These are phyloP conservation scores for Mycosphaerelloides madeirae DNA, from an alignment of 2,329 filamentous ascomycete species.

Conservation along the genomic window DNA sequence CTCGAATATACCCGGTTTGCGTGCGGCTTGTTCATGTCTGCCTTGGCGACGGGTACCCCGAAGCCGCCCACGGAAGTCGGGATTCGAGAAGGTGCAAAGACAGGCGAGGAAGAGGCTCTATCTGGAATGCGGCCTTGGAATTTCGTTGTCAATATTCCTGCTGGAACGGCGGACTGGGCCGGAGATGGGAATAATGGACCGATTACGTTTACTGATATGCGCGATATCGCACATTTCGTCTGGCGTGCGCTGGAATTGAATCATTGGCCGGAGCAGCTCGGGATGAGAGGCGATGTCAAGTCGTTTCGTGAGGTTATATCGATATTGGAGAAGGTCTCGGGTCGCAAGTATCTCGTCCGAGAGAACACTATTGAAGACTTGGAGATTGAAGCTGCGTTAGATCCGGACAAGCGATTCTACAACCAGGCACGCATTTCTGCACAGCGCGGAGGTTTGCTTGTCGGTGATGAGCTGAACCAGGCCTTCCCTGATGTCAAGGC, in stretches of 20 bases:
- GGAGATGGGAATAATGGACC: conserved; percentile 44
- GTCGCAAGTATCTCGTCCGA: conserved; percentile 25
- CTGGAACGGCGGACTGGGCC: conserved; percentile 46
- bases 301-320: conserved; percentile 24
- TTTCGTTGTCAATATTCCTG: conserved; percentile 43
- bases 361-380: conserved; percentile 24
- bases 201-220: conserved; percentile 44
- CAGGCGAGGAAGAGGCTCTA: conserved; percentile 29
- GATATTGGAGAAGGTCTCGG: conserved; percentile 26
- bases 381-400: conserved; percentile 11
- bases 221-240: conserved; percentile 47
- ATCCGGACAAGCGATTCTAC: conserved; percentile 26
- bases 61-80: conserved; percentile 22
- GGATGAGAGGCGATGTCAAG: conserved; percentile 31
- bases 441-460: conserved; percentile 21
- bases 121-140: conserved; percentile 35
- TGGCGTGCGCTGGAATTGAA: conserved; percentile 39
- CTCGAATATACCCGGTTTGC: conserved; percentile 26
- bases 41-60: conserved; percentile 27
- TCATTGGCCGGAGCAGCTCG: conserved; percentile 42
- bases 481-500: conserved; percentile 26
- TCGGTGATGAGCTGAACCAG: conserved; percentile 26
- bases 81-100: conserved; percentile 15
- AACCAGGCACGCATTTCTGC: conserved; percentile 26
- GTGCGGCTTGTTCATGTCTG: conserved; percentile 28